These are phyloP conservation scores for Balakata baccata DNA, from an alignment of 345 rosid genomes.

Conservation along the genomic window DNA sequence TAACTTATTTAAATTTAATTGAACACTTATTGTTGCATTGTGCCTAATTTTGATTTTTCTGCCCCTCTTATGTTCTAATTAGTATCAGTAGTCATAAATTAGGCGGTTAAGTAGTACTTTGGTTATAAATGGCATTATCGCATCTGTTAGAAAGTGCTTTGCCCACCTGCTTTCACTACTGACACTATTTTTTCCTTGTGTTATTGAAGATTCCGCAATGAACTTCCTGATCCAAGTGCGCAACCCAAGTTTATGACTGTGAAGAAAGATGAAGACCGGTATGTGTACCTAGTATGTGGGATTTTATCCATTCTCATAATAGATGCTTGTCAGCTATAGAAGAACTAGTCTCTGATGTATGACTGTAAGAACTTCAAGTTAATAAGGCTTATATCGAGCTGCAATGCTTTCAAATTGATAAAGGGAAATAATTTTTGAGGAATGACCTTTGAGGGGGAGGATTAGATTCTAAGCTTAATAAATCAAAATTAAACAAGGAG, in stretches of 20 bases:
- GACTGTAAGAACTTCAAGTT: background rate
- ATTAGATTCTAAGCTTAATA: background rate
- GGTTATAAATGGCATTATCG: background rate
- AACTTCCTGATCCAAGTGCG: conserved; percentile 94
- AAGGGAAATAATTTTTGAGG: background rate
- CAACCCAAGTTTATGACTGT: conserved; percentile 81
- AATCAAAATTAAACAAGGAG: background rate
- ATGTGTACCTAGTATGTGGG: conserved; percentile 22
- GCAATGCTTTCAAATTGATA: background rate
- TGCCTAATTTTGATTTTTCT: background rate
- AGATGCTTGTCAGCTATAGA: background rate
- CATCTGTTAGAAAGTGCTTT: background rate
- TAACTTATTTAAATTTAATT: too few species aligned
- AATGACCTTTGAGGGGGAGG: background rate
- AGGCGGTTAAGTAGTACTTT: background rate
- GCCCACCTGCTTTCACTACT: background rate
- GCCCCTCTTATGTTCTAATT: background rate
- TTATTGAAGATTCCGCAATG: conserved; percentile 78
- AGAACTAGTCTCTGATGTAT: background rate
- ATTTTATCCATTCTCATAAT: background rate
- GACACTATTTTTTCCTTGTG: conserved; percentile 11
- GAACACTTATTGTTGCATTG: background rate
- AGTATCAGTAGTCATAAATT: background rate
- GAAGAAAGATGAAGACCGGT: conserved; percentile 87
- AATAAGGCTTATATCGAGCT: background rate